Evolutionary conservation across 192 early-diverging fungal species (phyloP), one percentile per base, ranked within the genome.

Genomic region (Umbelopsis ramanniana): DNA sequence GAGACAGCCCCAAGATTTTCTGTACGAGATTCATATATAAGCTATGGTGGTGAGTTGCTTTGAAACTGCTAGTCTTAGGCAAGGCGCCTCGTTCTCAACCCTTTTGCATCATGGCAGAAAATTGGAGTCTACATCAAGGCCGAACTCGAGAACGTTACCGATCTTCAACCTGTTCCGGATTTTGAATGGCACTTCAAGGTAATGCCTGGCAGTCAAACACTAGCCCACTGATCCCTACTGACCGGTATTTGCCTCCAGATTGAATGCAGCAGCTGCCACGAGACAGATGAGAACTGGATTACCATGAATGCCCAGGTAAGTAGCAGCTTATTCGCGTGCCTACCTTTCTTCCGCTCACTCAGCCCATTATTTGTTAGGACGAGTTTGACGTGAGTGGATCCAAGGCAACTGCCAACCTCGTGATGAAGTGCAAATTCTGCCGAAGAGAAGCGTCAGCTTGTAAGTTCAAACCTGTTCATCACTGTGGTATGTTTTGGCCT

Each of bases 351-450:
- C n/a, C n/a, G 29, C 3, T 2, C 1, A 29, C 29, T 29, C 29
- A 29, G 1, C 29, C 29, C 19, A 52, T 21, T 52, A 5, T 50
- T 14, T 24, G 17, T 47, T 72, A 88, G 85, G 90, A 92, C 19
- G 74, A 79, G 23, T 83, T 76, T 21, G 84, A 91, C 35, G 86
- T 92, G 68, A 78, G 87, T 35, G 91, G 92, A 54, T 89, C 88
- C 68, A 84, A 93, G 72, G 94, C 94, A 35, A 83, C 85, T 15
- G 94, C 95, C 43, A 96, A 96, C 77, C 76, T 97, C 46, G 90
- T 93, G 38, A 96, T 98, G 92, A 78, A 79, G 46, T 98, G 95
- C 89, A 94, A 96, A 84, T 94, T 93, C 73, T 96, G 93, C 82
- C 92, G 90, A 73, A 88, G 90, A 52, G 91, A 92, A 74, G 80